phyloP scores from a whole-genome alignment of 148 eudicot genomes.

The Vaccinium macrocarpon region DNA sequence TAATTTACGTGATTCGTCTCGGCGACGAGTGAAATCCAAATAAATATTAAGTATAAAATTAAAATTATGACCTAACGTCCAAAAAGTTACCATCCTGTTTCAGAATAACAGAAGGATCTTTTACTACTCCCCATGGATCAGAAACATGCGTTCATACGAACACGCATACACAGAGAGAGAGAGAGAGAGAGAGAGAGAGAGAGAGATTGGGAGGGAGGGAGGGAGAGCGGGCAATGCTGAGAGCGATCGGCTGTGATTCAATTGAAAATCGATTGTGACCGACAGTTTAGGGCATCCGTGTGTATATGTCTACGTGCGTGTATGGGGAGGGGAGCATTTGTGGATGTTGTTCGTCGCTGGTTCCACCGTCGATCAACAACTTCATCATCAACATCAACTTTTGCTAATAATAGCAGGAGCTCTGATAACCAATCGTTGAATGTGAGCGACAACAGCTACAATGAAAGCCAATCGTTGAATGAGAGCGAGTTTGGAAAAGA shows the following conservation, averaged over 20 bases:
- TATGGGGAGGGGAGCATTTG: slow-evolving; percentile 55
- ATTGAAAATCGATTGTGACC: slow-evolving; percentile 5
- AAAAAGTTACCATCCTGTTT: no score
- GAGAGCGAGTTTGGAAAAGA: background rate
- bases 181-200: background rate
- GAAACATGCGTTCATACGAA: background rate
- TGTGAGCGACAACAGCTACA: slow-evolving; percentile 15
- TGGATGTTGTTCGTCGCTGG: slow-evolving; percentile 84
- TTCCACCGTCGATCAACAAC: slow-evolving; percentile 52
- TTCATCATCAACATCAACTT: background rate
- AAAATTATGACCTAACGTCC: no score
- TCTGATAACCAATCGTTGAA: background rate
- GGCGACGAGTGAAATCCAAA: no score
- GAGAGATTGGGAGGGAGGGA: background rate
- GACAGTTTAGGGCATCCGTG: slow-evolving; percentile 6
- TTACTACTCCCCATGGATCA: background rate
- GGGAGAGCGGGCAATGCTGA: slow-evolving; percentile 17
- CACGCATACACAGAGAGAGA: no score
- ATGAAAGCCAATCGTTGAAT: background rate
- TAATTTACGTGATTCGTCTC: no score
- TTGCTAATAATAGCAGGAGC: background rate
- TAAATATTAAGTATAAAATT: no score
- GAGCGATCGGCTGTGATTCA: slow-evolving; percentile 16
- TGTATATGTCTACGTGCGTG: background rate
- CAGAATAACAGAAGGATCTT: no score